Base-by-base conservation (phyloP, 768 basidiomycete species). In the Megacollybia marginata region DNA sequence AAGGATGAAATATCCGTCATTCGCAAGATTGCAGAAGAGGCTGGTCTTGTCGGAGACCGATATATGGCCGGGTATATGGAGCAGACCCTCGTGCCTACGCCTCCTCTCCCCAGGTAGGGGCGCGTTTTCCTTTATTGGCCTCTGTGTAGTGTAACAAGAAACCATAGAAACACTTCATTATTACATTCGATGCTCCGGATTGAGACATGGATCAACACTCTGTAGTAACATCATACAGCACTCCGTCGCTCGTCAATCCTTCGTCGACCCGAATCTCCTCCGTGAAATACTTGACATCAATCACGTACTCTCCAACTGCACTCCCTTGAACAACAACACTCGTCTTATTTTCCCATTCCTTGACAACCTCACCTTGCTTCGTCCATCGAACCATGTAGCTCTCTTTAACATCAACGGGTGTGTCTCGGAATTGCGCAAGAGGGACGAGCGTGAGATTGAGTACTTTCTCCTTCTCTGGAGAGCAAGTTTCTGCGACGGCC, bases 331-430 rank as follows among this genome's bases (percentile, higher is more conserved):
- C 36, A 20, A 65, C 65, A n/a, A 83, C 59, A 33, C 45, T 55
- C 10, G 83, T 85, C 55, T 65, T 59, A 57, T 85, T 80, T 1
- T 73, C 59, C 48, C 76, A 76, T 6, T 59, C 62, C 1, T 64
- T 58, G 15, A 85, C 55, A 2, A 67, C 52, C 0, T 52, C 50
- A 11, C 73, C 78, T 53, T 82, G 70, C 52, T 69, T 76, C 31
- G 60, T 60, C 85, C 86, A 88, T n/a, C 59, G 58, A 48, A 86
- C 74, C 8, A 66, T 65, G 56, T 82, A 85, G 48, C 70, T 73
- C 60, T 82, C 78, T n/a, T 59, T 61, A 16, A 61, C 52, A 18
- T 48, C 55, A n/a, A 60, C 52, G 1, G 62, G 54, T 2, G 56
- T 52, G n/a, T 64, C 53, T 13, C 70, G 68, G 50, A 83, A 70